These are phyloP conservation scores for Apostasia shenzhenica DNA, from an alignment of 106 monocot genomes.

Conservation along the genomic window DNA sequence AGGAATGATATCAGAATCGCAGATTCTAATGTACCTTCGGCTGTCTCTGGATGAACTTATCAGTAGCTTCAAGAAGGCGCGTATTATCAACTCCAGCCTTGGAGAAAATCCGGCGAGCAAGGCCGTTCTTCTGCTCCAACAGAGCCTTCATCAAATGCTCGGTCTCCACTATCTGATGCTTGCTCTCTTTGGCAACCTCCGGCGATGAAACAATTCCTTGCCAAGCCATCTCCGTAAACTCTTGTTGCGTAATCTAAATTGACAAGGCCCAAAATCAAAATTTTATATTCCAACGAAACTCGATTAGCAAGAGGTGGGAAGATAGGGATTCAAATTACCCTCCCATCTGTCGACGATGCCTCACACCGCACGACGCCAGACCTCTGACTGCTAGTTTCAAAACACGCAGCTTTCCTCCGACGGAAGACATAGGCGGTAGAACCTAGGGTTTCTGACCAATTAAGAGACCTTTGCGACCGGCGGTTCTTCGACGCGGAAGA, in stretches of 20 bases:
- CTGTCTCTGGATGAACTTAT: slow-evolving; percentile 84
- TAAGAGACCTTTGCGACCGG: slow-evolving; percentile 16
- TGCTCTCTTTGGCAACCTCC: slow-evolving; percentile 93
- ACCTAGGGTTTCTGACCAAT: slow-evolving; percentile 30
- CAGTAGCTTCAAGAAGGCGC: slow-evolving; percentile 82
- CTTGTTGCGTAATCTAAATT: slow-evolving; percentile 81
- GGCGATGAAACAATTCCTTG: slow-evolving; percentile 92
- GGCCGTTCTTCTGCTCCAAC: slow-evolving; percentile 95
- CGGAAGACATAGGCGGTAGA: slow-evolving; percentile 1
- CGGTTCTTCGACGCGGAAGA: slow-evolving; percentile 4
- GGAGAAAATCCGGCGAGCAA: slow-evolving; percentile 96
- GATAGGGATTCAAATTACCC: slow-evolving; percentile 18
- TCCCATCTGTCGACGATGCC: slow-evolving; percentile 61
- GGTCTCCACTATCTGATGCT: slow-evolving; percentile 97
- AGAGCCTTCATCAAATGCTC: slow-evolving; percentile 96
- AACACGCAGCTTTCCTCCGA: slow-evolving; percentile 10
- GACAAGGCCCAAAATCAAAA: not conserved
- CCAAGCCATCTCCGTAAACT: slow-evolving; percentile 99
- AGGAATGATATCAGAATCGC: not conserved
- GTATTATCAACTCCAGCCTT: slow-evolving; percentile 93
- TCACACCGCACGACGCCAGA: slow-evolving; percentile 43
- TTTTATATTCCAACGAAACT: not conserved
- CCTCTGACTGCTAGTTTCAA: slow-evolving; percentile 12
- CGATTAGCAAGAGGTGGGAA: not conserved
- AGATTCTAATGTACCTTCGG: slow-evolving; percentile 55